A percentile compares a stretch with the other conserved stretches of the same genome.
Evolutionary conservation across 305 asterid species (phyloP).

Genomic region (Rubia occidens): DNA sequence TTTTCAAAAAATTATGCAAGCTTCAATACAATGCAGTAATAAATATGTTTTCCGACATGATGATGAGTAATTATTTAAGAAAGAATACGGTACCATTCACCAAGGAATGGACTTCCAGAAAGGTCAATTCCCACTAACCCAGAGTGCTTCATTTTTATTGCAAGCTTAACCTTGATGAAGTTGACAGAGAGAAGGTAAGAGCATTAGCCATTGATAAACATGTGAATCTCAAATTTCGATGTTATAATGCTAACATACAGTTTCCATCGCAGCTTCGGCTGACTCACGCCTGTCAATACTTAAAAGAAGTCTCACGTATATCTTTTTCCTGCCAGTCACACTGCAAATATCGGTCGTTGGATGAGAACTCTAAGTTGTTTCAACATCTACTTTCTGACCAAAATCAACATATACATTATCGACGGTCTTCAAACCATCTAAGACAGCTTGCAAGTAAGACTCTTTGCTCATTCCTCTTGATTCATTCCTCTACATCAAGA

Average conservation of each 20-base stretch:
- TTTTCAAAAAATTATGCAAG: conserved; percentile 15
- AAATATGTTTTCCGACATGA: background rate
- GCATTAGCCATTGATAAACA: conserved; percentile 10
- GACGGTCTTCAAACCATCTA: conserved; percentile 66
- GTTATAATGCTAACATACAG: conserved; percentile 40
- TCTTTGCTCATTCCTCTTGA: conserved; percentile 83
- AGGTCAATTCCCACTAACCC: conserved; percentile 92
- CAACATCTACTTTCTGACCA: conserved; percentile 25
- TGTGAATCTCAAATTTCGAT: background rate
- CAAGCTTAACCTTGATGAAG: conserved; percentile 65
- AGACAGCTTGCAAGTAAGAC: conserved; percentile 73
- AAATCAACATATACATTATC: conserved; percentile 44
- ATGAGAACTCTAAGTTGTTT: conserved; percentile 24
- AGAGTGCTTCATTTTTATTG: conserved; percentile 48
- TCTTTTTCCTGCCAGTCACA: conserved; percentile 41
- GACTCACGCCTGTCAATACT: conserved; percentile 90
- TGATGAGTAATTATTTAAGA: background rate
- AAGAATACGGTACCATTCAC: conserved; percentile 54
- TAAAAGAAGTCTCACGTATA: conserved; percentile 72
- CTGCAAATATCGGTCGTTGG: conserved; percentile 18
- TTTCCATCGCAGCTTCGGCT: conserved; percentile 86
- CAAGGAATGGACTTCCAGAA: conserved; percentile 72
- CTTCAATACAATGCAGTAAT: conserved; percentile 9
- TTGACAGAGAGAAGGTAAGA: conserved; percentile 17
- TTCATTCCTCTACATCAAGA: conserved; percentile 50